Conservation (phyloP, 805 yeast species). For the Nakazawaea laoshanensis region DNA sequence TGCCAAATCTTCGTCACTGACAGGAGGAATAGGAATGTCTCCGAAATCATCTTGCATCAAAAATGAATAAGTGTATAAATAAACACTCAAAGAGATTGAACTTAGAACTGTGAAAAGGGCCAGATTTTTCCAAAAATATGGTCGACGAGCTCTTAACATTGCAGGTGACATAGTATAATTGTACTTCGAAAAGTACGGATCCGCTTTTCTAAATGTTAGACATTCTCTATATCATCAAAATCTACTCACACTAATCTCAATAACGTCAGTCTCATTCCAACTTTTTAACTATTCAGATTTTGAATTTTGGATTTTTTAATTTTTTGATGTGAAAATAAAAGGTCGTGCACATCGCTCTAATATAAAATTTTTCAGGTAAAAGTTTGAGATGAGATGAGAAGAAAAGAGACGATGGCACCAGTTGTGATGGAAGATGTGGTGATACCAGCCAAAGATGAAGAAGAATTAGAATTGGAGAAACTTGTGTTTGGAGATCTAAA, state of each 20-base stretch:
- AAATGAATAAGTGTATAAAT: conserved; percentile 53
- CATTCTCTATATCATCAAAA: not conserved
- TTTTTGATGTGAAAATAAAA: not conserved
- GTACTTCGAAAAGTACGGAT: conserved; percentile 31
- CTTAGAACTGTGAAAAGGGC: conserved; percentile 49
- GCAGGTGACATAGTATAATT: conserved; percentile 83
- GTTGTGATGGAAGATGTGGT: conserved; percentile 11
- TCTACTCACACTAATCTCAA: conserved; percentile 16
- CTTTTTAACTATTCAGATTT: not conserved
- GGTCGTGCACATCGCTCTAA: not conserved
- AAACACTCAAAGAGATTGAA: conserved; percentile 64
- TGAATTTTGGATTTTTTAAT: not conserved
- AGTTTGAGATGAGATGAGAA: not conserved
- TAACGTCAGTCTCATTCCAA: conserved; percentile 17
- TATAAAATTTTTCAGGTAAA: not conserved
- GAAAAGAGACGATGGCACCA: conserved; percentile 3
- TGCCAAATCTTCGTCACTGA: conserved; percentile 67
- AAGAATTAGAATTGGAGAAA: conserved; percentile 71
- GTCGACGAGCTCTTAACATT: conserved; percentile 80
- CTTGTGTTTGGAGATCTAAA: conserved; percentile 85
- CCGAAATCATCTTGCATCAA: conserved; percentile 73
- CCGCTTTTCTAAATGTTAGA: conserved; percentile 12
- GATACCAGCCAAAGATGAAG: conserved; percentile 72
- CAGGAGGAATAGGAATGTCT: conserved; percentile 93
- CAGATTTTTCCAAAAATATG: conserved; percentile 75